Conservation (phyloP, 768 basidiomycete species). For the Holtermannia corniformis region DNA sequence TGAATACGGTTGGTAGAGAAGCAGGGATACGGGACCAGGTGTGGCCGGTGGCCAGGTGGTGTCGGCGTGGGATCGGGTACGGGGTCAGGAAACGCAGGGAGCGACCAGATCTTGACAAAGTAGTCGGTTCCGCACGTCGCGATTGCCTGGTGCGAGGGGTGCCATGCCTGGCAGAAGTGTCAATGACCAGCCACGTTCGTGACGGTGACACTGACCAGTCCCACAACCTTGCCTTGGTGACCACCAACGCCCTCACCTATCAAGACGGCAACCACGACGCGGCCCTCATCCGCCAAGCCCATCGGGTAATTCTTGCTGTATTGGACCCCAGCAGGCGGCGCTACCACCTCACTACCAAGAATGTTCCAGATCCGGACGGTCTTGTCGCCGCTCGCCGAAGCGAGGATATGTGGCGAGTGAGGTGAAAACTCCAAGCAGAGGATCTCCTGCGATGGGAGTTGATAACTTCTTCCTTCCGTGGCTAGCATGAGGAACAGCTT, state of each 20-base stretch:
- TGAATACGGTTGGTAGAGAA: slow-evolving; percentile 17
- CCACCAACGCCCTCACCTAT: slow-evolving; percentile 16
- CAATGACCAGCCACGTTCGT: background rate
- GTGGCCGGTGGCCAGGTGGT: slow-evolving; percentile 13
- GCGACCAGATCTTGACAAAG: slow-evolving; percentile 18
- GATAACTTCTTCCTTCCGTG: background rate
- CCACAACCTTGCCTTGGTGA: slow-evolving; percentile 10
- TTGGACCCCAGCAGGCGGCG: background rate
- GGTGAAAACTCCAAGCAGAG: slow-evolving; percentile 15
- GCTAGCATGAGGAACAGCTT: background rate
- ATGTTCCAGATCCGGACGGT: slow-evolving; percentile 34
- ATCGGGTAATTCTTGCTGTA: slow-evolving; percentile 14
- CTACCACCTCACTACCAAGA: slow-evolving; percentile 9
- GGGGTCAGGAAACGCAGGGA: slow-evolving; percentile 10
- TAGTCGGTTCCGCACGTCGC: slow-evolving; percentile 13
- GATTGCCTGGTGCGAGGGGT: slow-evolving; percentile 9
- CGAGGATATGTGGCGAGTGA: slow-evolving; percentile 24
- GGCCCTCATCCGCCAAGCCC: slow-evolving; percentile 23
- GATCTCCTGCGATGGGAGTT: slow-evolving; percentile 14
- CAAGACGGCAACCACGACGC: slow-evolving; percentile 7
- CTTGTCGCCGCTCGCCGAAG: slow-evolving; percentile 28
- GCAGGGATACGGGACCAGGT: slow-evolving; percentile 9
- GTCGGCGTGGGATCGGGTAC: background rate
- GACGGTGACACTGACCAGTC: slow-evolving; percentile 4
- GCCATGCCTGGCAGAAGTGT: slow-evolving; percentile 6